A percentile compares a stretch with the other conserved stretches of the same genome.
Conservation (phyloP, 257 asterid genomes). For the Rehmannia glutinosa region DNA sequence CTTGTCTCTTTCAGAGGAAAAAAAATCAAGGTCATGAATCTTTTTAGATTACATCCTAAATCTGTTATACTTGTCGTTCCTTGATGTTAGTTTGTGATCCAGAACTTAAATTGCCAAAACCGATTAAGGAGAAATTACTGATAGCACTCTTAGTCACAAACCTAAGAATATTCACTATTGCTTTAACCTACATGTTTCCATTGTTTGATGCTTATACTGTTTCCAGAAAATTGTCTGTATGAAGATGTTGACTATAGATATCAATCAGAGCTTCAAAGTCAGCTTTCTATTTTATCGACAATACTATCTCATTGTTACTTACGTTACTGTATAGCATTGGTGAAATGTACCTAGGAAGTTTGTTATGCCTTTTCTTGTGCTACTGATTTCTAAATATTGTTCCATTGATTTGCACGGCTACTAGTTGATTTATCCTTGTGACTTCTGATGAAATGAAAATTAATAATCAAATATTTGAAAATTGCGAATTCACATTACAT, state of each 20-base stretch:
- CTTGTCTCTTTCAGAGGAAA: constrained; percentile 49
- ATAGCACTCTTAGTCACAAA: neutral
- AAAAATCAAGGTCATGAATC: constrained; percentile 43
- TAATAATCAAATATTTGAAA: neutral
- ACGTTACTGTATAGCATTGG: neutral
- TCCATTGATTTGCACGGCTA: neutral
- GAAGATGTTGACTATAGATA: no score
- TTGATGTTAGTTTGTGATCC: constrained; percentile 3
- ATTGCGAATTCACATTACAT: neutral
- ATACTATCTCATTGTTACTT: neutral
- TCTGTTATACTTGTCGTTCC: neutral
- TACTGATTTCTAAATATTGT: neutral
- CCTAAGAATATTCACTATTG: no score
- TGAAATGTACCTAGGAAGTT: neutral
- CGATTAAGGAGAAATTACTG: neutral
- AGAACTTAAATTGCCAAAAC: neutral
- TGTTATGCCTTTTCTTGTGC: neutral
- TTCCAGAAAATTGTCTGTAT: no score
- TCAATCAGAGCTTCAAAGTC: no score
- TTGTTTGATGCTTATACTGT: no score
- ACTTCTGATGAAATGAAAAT: neutral
- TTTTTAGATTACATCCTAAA: constrained; percentile 2
- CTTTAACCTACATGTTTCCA: no score
- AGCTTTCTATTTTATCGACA: no score
- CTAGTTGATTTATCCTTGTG: neutral